Evolutionary conservation across 106 monocot genomes (phyloP).

Genomic region (Iris macrosiphon): DNA sequence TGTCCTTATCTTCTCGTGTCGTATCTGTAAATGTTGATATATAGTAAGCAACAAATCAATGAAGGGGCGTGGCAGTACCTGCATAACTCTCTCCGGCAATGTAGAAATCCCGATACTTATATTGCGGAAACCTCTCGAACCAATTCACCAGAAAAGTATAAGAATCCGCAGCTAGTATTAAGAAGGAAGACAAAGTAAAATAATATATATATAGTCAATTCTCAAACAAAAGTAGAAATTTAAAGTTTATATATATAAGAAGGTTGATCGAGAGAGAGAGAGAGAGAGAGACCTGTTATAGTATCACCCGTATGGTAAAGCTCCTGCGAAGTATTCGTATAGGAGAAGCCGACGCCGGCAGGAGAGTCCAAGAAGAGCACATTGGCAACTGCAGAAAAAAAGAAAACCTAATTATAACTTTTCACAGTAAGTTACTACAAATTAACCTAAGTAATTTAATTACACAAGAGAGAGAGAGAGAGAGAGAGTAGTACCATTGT

Average conservation of each 20-base stretch:
- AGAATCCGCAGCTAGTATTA: slow-evolving; percentile 62
- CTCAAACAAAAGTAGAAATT: not conserved
- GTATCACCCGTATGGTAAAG: slow-evolving; percentile 44
- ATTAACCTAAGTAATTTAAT: not conserved
- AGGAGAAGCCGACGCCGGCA: slow-evolving; percentile 89
- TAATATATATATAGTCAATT: not conserved
- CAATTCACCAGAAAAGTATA: slow-evolving; percentile 57
- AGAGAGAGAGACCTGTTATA: slow-evolving; percentile 38
- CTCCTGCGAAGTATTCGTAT: slow-evolving; percentile 70
- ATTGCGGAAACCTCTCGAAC: slow-evolving; percentile 61
- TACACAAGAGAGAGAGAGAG: not conserved
- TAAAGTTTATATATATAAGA: not conserved
- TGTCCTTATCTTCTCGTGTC: too few relatives aligned
- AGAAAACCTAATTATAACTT: not conserved
- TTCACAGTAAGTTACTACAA: not conserved
- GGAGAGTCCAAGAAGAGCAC: slow-evolving; percentile 90
- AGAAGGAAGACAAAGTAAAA: not conserved
- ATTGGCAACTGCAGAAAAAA: slow-evolving; percentile 56
- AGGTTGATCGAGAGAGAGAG: not conserved
- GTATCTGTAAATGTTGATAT: too few relatives aligned
- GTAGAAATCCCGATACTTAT: slow-evolving; percentile 56
- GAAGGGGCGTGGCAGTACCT: too few relatives aligned
- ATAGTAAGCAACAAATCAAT: not conserved
- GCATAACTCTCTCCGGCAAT: slow-evolving; percentile 66
- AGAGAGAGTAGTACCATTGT: slow-evolving; percentile 37